These are phyloP conservation scores for Pestalotiopsis sp. DNA, from an alignment of 2,329 filamentous ascomycete species.

Conservation along the genomic window DNA sequence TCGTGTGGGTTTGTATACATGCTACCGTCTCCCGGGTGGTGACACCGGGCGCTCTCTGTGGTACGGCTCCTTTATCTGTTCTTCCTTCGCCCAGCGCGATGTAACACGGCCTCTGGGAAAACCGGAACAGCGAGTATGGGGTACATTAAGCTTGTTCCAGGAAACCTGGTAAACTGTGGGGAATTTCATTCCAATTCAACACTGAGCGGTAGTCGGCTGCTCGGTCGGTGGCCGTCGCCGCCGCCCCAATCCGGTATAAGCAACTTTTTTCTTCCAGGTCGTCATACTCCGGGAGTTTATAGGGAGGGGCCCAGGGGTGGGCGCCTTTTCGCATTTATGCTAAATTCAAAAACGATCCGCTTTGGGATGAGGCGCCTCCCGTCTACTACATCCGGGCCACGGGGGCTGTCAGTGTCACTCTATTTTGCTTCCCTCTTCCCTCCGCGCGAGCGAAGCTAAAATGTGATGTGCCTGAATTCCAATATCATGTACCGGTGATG, in stretches of 20 bases:
- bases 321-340: background rate
- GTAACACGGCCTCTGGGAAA: background rate
- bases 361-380: background rate
- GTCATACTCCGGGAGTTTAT: background rate
- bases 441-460: background rate
- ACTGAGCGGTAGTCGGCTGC: background rate
- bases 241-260: background rate
- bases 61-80: background rate
- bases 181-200: background rate
- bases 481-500: background rate
- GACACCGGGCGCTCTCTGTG: background rate
- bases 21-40: background rate
- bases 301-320: background rate
- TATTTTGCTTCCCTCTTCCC: background rate
- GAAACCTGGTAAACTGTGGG: background rate
- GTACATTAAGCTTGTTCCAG: slow-evolving; percentile 7
- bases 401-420: background rate
- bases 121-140: background rate
- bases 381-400: background rate
- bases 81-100: no score
- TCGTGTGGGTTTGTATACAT: background rate
- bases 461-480: background rate
- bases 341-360: background rate
- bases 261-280: background rate
- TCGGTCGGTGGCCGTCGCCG: background rate